phyloP scores from a whole-genome alignment of 208 protist genomes.

The Giardia muris region DNA sequence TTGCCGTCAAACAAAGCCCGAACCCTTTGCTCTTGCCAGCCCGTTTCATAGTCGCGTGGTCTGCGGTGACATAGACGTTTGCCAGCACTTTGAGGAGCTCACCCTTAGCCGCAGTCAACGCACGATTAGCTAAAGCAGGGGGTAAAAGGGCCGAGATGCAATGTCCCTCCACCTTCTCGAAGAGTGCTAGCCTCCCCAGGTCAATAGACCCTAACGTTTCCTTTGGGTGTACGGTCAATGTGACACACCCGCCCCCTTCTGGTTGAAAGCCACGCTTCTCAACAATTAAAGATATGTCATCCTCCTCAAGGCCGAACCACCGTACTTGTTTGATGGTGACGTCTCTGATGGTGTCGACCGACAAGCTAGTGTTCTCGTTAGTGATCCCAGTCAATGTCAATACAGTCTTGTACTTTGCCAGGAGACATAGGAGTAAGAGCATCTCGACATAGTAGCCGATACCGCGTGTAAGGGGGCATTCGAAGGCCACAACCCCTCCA shows the following conservation, averaged over 20 bases:
- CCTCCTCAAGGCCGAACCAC: background rate
- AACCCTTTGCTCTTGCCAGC: background rate
- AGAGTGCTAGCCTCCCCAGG: background rate
- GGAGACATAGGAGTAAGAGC: background rate
- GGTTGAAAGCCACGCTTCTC: background rate
- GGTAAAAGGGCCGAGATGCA: background rate
- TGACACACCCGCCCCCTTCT: background rate
- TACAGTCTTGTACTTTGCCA: background rate
- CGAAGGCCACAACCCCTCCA: background rate
- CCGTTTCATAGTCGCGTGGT: background rate
- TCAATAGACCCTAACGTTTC: background rate
- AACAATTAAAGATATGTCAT: background rate
- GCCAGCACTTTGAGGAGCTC: background rate
- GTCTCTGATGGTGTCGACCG: background rate
- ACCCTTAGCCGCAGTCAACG: background rate
- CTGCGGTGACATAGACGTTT: background rate
- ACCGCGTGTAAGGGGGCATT: background rate
- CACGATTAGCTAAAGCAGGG: background rate
- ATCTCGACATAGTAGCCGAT: background rate
- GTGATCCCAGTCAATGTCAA: background rate
- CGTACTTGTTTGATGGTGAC: background rate
- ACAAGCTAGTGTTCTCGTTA: background rate
- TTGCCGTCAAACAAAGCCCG: background rate
- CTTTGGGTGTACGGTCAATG: background rate
- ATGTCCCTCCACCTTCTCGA: background rate